Evolutionary conservation across 2,329 filamentous ascomycete species (phyloP).

Genomic region (Diaporthe australafricana): DNA sequence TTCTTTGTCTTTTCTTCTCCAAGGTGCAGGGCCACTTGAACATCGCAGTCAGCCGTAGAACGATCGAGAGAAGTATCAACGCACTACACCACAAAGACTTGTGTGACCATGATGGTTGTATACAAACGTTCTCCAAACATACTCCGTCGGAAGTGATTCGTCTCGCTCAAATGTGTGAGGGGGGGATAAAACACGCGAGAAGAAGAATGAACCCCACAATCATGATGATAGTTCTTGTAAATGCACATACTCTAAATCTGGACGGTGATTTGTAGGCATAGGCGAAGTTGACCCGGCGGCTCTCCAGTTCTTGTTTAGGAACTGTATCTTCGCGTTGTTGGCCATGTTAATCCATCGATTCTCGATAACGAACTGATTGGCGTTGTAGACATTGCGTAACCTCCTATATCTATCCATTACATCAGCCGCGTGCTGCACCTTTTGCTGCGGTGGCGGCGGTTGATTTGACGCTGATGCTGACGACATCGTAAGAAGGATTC

Average conservation of each 20-base stretch:
- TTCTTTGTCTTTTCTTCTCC: neutral
- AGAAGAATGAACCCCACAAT: neutral
- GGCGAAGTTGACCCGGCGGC: neutral
- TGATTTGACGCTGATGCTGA: neutral
- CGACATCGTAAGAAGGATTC: neutral
- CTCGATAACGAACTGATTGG: neutral
- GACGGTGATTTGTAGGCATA: neutral
- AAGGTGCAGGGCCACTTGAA: neutral
- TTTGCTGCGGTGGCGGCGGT: no score
- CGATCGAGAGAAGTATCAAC: neutral
- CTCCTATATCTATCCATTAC: neutral
- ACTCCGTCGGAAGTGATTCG: neutral
- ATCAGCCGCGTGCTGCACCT: neutral
- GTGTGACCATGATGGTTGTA: neutral
- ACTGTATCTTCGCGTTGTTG: fast-evolving
- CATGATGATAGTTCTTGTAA: neutral
- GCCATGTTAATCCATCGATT: neutral
- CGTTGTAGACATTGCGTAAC: neutral
- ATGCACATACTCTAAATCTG: constrained; percentile 5
- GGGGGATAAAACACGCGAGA: neutral
- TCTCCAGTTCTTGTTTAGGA: neutral
- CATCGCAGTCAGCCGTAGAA: neutral
- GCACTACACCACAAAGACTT: neutral
- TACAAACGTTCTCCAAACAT: neutral
- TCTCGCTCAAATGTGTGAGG: no score